Evolutionary conservation across 371 early-diverging fungal species (phyloP), one percentile per base, ranked within the genome.

Genomic region (Mucor ambiguus): DNA sequence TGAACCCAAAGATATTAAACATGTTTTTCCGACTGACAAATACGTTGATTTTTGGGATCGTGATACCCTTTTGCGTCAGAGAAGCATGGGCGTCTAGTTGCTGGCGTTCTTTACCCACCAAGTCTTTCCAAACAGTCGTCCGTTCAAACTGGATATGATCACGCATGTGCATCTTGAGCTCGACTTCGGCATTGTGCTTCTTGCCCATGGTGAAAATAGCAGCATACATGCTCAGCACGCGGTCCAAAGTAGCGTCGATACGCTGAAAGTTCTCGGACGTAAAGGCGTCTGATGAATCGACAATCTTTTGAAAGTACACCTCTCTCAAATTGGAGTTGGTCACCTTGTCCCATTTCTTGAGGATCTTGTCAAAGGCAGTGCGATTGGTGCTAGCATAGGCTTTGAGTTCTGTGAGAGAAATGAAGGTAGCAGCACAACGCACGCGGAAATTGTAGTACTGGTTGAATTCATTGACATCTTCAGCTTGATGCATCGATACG

Each of bases 291-390:
- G 86, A 74, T 3, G 70, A 64, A 30, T 82, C 79, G 0, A 93
- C 89, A 56, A 84, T 86, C 49, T 78, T 78, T 24, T 79, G 70
- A 73, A 89, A 77, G 68, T 89, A 90, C 8, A 24, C 16, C 22
- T 67, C 35, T 9, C 67, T 61, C 46, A 91, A 79, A 29, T 85
- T 75, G 18, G 76, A 77, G 14, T 72, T 76, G 0, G 90, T 85
- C 28, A 92, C 89, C 43, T 96, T 98, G 83, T 98, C 97, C 72
- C 89, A 94, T 79, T 97, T 96, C 73, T 96, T 97, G n/a, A 97
- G 77, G 67, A 97, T 93, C 77, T 96, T 98, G 72, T 85, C 82
- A 77, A 99, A 97, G 2, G 96, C 97, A 0, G 93, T 95, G 58
- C 85, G 76, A 81, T 99, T 98, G 52, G 96, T 83, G 44, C 91